Base-by-base conservation (phyloP, 2,329 filamentous ascomycete genomes). In the Beauveria varroae region DNA sequence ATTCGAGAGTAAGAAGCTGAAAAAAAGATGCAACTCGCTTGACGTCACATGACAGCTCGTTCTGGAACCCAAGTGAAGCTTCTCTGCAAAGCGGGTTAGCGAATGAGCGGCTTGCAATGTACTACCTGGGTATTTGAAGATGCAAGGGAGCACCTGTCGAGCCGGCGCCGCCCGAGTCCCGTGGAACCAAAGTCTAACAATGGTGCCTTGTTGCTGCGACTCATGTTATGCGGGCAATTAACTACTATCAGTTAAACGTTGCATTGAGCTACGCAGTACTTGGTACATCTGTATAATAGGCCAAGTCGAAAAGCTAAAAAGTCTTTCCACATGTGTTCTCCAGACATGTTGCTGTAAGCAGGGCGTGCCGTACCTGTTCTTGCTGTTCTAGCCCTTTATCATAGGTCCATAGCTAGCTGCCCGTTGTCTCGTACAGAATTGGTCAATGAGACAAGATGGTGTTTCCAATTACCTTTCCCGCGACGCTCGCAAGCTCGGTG, bases 1-100 rank as follows among this genome's bases (percentile, higher is more conserved):
- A 57, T 57, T 49, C 26, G 28, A 57, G 44, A 26, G 55, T 57
- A 40, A 57, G 55, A 57, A 57, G 55, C 55, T 57, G 55, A 57
- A 57, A 57, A 1, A 10, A 16, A 16, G 20, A 34, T 7, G 41
- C 10, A 34, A 10, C 18, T 18, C 24, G n/a, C 28, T 57, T 26
- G 43, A 57, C 43, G 55, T 57, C 55, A 57, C 43, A 34, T 44
- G 40, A 26, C 5, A 24, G 22, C 14, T 12, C 10, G 41, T 34
- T 57, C 41, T 47, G 54, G n/a, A 57, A 57, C 8, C 22, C 22
- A 1, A 10, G 26, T 26, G 18, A 37, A 26, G 30, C 7, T 26
- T 18, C n/a, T 18, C 22, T 26, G n/a, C 37, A 43, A 18, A 16
- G 20, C 24, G 22, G 24, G 34, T 20, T 7, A 37, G 44, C 30